Base-by-base conservation (phyloP, 2,329 filamentous ascomycete genomes). In the Volutella citrinella region DNA sequence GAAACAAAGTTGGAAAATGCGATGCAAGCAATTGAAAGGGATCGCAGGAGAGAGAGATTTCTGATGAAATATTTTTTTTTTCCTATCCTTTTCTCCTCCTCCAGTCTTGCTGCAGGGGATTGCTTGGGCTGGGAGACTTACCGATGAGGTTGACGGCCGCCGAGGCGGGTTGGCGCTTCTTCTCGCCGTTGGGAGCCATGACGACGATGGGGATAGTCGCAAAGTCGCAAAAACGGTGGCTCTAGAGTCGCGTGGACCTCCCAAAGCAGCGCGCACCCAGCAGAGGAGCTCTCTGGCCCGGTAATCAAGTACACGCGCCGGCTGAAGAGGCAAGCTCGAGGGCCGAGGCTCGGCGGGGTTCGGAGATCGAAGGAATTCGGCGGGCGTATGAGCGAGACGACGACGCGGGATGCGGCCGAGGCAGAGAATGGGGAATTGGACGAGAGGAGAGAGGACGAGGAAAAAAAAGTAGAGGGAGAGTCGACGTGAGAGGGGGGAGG, bases 81-180 rank as follows among this genome's bases (percentile, higher is more conserved):
- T 14, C 14, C 24, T 8, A 15, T 27, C 24, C 14, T 14, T 15
- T 27, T 8, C 24, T 14, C 14, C 24, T 27, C 24, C 14, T 22
- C 20, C 9, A 22, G 12, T 22, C 20, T 9, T 22, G 20, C 20
- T n/a, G n/a, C n/a, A n/a, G n/a, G n/a, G n/a, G n/a, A n/a, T 22
- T 22, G 20, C 20, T 43, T 37, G 30, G 15, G 27, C 32, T 27
- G 35, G 28, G 11, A 22, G 48, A 56, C 76, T 54, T 73, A 93
- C 88, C 88, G 55, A 96, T 90, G 55, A 97, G 69, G 65, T 96
- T 96, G 29, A 87, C 90, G 27, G 90, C 90, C 45, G 82, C 86
- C 36, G 89, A 89, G 40, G 90, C 79, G 53, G 87, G 84, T 70
- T 84, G n/a, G n/a, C n/a, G n/a, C n/a, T n/a, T n/a, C n/a, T n/a